Evolutionary conservation across 2,329 filamentous ascomycete genomes (phyloP).

Genomic region (Colletotrichum higginsianum): DNA sequence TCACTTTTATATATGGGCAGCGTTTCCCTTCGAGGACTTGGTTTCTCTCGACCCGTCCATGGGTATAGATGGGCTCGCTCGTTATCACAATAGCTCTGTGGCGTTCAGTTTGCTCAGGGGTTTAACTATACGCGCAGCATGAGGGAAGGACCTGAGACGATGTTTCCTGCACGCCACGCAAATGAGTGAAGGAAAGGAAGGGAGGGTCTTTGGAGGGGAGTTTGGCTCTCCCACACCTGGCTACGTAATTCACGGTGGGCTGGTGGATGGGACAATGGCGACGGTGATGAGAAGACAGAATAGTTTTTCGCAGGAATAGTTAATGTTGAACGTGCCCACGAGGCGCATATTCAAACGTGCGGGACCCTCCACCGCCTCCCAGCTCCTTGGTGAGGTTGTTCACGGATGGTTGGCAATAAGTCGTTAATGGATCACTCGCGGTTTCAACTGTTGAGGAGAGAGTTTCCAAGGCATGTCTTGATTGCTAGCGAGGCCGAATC

Average conservation of each 20-base stretch:
- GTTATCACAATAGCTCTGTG: conserved; percentile 18
- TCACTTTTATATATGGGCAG: conserved; percentile 7
- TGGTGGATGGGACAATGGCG: conserved; percentile 6
- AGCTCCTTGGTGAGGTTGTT: background rate
- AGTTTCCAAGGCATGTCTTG: background rate
- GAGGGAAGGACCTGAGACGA: conserved; percentile 24
- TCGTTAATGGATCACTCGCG: background rate
- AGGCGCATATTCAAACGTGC: conserved; percentile 7
- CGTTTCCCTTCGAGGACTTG: background rate
- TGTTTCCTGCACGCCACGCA: conserved; percentile 21
- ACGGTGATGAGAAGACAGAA: conserved; percentile 28
- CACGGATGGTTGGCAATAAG: background rate
- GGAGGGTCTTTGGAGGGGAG: background rate
- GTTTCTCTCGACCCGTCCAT: background rate
- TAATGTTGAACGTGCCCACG: conserved; percentile 35
- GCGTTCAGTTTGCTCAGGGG: conserved; percentile 33
- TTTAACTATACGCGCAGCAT: conserved; percentile 34
- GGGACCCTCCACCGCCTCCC: no score
- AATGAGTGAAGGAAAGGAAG: conserved; percentile 24
- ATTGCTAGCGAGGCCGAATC: background rate
- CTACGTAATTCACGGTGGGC: conserved; percentile 24
- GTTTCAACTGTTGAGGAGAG: background rate
- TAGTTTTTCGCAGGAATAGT: conserved; percentile 22
- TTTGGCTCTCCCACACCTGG: conserved; percentile 12
- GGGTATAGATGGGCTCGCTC: conserved; percentile 21